Percentiles rank a stretch among this genome's conserved stretches.
These are phyloP conservation scores for Malus sylvestris DNA, from an alignment of 306 rosid species.

Conservation along the genomic window DNA sequence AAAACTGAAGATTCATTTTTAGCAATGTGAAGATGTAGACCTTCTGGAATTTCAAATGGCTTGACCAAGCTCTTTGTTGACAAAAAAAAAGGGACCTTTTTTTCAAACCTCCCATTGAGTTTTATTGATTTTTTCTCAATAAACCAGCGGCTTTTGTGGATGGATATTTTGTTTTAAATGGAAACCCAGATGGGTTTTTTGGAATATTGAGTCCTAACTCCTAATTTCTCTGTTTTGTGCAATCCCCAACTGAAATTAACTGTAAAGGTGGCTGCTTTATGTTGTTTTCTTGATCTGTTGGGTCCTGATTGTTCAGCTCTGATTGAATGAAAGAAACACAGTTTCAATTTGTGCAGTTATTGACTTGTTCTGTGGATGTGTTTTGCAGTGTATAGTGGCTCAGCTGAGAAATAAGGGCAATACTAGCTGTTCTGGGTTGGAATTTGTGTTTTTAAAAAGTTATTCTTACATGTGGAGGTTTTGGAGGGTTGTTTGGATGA, in stretches of 20 bases:
- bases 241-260: slow-evolving; percentile 15
- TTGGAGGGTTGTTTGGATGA: slow-evolving; percentile 42
- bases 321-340: neutral
- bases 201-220: neutral
- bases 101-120: slow-evolving; percentile 14
- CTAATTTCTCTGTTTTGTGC: slow-evolving; percentile 13
- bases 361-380: slow-evolving; percentile 16
- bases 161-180: slow-evolving; percentile 27
- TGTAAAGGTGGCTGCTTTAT: slow-evolving; percentile 20
- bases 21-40: slow-evolving; percentile 42
- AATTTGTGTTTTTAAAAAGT: slow-evolving; percentile 19
- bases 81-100: slow-evolving; percentile 13
- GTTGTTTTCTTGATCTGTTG: slow-evolving; percentile 20
- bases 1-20: slow-evolving; percentile 10
- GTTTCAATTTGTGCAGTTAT: neutral
- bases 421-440: slow-evolving; percentile 12
- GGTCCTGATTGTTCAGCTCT: neutral
- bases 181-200: slow-evolving; percentile 13
- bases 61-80: slow-evolving; percentile 30
- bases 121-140: slow-evolving; percentile 22
- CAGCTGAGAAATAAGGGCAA: slow-evolving; percentile 24
- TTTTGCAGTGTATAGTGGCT: slow-evolving; percentile 29
- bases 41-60: slow-evolving; percentile 32
- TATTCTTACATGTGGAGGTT: slow-evolving; percentile 60
- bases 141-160: slow-evolving; percentile 19